Evolutionary conservation across 495 filamentous ascomycete genomes (phyloP), one percentile per base, ranked within the genome.

Genomic region (Daldinia concentrica): DNA sequence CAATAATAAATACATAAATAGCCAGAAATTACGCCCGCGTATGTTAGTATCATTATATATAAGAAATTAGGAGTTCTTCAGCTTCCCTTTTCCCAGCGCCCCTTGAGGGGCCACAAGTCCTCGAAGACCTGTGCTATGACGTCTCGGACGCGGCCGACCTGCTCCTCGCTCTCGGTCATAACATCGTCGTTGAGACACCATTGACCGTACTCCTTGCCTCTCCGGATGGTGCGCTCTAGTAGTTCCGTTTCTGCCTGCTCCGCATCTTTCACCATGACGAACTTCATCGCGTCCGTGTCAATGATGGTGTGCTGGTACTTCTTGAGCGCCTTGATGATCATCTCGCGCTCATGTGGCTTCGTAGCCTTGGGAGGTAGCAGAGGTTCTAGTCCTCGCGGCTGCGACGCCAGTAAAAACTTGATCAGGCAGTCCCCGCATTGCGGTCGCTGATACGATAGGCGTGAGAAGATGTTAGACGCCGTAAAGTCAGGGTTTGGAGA

Each of bases 101-200:
- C 71, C 57, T 43, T 48, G 8, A 45, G 22, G 11, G 71, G 71
- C 71, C 71, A 73, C 58, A 73, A 45, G 51, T 30, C 36, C 62
- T 73, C 71, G 52, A 73, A 73, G 24, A 73, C 71, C 45, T 73
- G 57, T 11, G 61, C 19, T 51, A 73, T 73, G 26, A 73, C 71
- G 9, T 69, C 71, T 19, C 71, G 65, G 15, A 73, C 71, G 55
- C 71, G 71, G 24, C 71, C 51, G 27, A 76, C 74, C 56, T 76
- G 48, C 45, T 68, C 58, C 6, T 57, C 55, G 54, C 71, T 76
- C 61, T 79, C 77, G 15, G 76, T 78, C 69, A 73, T 75, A 17
- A 82, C 81, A 68, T 82, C 81, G 67, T 82, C 81, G 62, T 82
- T 82, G 19, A 82, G 72, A 50, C 81, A 82, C 69, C 81, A 76